Conservation (phyloP, 1,284 basidiomycete species). For the Heterobasidion irregulare region DNA sequence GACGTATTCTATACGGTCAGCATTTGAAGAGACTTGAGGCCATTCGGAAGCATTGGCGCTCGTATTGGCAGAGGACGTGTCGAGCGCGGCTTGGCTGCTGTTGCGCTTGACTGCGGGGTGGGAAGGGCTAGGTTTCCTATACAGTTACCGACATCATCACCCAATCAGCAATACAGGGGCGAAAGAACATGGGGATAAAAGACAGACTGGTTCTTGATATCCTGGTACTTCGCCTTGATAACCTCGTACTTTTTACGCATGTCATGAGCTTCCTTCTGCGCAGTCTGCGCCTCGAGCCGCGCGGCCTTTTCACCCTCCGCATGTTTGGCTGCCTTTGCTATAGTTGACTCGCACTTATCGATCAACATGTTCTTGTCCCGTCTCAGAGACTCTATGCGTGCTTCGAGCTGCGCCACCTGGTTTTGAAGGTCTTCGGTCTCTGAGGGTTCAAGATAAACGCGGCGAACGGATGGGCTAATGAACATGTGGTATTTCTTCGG, state of each 20-base stretch:
- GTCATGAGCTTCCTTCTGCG: conserved; percentile 18
- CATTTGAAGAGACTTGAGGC: neutral
- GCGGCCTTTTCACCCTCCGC: conserved; percentile 26
- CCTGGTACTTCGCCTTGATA: conserved; percentile 18
- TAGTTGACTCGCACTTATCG: conserved; percentile 28
- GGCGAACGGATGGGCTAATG: conserved; percentile 45
- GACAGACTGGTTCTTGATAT: conserved; percentile 16
- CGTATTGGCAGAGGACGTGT: neutral
- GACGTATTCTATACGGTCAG: neutral
- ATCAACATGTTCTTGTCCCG: conserved; percentile 33
- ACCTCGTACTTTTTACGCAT: conserved; percentile 22
- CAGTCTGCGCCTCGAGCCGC: conserved; percentile 17
- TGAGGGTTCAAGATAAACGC: conserved; percentile 41
- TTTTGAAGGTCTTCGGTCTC: conserved; percentile 16
- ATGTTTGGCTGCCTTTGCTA: conserved; percentile 21
- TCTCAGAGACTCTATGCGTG: conserved; percentile 15
- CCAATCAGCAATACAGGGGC: neutral
- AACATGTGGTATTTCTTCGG: conserved; percentile 54
- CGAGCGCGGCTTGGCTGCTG: conserved; percentile 7
- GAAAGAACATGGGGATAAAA: neutral
- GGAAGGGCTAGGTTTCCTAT: neutral
- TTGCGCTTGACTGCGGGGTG: neutral
- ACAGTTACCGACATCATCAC: neutral
- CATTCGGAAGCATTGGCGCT: neutral
- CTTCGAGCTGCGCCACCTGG: conserved; percentile 24